Evolutionary conservation across 768 basidiomycete species (phyloP).

Genomic region (Termitomyces bulborhizus): DNA sequence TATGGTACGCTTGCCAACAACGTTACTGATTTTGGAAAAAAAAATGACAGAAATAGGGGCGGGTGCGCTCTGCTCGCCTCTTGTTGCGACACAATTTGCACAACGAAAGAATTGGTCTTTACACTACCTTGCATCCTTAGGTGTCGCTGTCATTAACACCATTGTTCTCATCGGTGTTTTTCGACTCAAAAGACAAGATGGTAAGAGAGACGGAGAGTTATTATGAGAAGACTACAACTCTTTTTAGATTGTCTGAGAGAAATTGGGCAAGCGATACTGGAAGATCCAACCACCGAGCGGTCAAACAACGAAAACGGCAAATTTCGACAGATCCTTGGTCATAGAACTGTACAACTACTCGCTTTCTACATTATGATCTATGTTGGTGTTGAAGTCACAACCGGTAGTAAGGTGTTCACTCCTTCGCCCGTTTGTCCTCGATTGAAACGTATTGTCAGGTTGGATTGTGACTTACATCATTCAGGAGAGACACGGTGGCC

Average conservation of each 20-base stretch:
- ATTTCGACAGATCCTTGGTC: constrained; percentile 44
- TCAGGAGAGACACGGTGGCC: constrained; percentile 28
- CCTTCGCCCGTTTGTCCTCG: neutral
- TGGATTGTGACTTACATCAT: constrained; percentile 65
- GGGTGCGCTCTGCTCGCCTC: constrained; percentile 63
- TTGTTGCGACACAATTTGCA: constrained; percentile 79
- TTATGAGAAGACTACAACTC: neutral
- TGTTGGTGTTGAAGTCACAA: constrained; percentile 63
- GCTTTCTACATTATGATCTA: constrained; percentile 63
- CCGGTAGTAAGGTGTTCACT: constrained; percentile 30
- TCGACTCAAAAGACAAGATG: constrained; percentile 64
- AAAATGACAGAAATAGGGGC: constrained; percentile 33
- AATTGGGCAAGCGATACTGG: constrained; percentile 37
- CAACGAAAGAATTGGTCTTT: constrained; percentile 64
- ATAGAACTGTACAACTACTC: constrained; percentile 52
- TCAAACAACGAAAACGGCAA: constrained; percentile 16
- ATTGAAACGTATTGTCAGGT: constrained; percentile 26
- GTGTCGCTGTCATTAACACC: constrained; percentile 55
- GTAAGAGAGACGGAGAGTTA: constrained; percentile 25
- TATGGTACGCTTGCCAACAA: constrained; percentile 39
- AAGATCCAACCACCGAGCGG: constrained; percentile 21
- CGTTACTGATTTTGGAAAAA: neutral
- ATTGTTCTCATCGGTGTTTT: constrained; percentile 51
- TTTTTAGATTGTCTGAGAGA: constrained; percentile 40
- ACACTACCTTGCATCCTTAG: constrained; percentile 69